A percentile compares a stretch with the other conserved stretches of the same genome.
phyloP scores from a whole-genome alignment of 2,329 filamentous ascomycete genomes.

The Fusarium dimerum region DNA sequence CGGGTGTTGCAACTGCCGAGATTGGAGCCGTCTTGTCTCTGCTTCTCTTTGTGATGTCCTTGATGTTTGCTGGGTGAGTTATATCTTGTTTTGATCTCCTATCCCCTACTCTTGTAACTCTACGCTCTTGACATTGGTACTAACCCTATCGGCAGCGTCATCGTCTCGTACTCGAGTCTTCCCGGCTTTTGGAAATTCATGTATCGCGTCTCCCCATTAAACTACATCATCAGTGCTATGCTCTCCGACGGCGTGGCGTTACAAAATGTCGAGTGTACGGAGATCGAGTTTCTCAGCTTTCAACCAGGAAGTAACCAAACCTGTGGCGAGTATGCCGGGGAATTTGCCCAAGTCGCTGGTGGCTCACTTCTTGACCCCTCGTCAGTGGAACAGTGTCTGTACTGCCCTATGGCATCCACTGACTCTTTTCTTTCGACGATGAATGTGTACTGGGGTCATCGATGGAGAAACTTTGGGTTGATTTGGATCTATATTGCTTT shows the following conservation, averaged over 20 bases:
- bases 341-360: no score
- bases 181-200: constrained; percentile 15
- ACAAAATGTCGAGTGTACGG: not conserved
- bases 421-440: not conserved
- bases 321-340: no score
- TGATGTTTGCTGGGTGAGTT: constrained; percentile 24
- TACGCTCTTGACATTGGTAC: no score
- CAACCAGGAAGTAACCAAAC: not conserved
- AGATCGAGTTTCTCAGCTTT: constrained; percentile 2
- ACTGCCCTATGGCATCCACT: constrained; percentile 3
- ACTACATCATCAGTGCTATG: constrained; percentile 11
- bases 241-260: constrained; percentile 4
- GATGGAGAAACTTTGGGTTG: constrained; percentile 11
- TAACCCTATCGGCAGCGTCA: not conserved
- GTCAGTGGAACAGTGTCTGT: constrained; percentile 1
- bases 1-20: constrained; percentile 13
- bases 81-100: no score
- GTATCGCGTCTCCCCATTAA: constrained; percentile 12
- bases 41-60: constrained; percentile 38
- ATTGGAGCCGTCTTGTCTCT: constrained; percentile 32
- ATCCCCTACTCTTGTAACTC: no score
- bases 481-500: constrained; percentile 7
- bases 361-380: not conserved
- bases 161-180: not conserved
- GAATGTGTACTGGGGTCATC: constrained; percentile 3